Percentiles rank a stretch among this genome's conserved stretches.
Conservation (phyloP, 345 rosid genomes). For the Carallia pectinifolia region DNA sequence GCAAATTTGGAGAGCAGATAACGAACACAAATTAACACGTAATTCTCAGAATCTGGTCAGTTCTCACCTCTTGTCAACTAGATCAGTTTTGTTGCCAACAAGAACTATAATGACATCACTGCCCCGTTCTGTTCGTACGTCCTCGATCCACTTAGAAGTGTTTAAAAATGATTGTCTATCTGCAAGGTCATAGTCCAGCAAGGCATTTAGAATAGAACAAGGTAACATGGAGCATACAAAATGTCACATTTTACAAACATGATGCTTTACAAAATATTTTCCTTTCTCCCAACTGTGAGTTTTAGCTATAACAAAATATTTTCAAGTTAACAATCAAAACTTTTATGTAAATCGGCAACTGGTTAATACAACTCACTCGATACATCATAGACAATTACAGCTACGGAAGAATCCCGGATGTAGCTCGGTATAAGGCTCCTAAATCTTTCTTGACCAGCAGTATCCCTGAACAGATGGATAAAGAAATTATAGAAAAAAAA, state of each 20-base stretch:
- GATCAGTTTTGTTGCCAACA: slow-evolving; percentile 92
- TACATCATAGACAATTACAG: slow-evolving; percentile 90
- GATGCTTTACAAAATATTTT: too few species aligned
- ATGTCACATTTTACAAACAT: not conserved
- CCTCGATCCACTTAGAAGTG: slow-evolving; percentile 92
- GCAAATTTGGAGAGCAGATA: too few species aligned
- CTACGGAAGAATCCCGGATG: slow-evolving; percentile 93
- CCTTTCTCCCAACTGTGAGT: too few species aligned
- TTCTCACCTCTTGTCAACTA: slow-evolving; percentile 31
- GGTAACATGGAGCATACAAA: not conserved
- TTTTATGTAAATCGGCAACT: too few species aligned
- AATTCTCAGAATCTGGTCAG: too few species aligned
- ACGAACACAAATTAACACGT: too few species aligned
- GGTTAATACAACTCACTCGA: slow-evolving; percentile 55
- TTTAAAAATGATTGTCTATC: slow-evolving; percentile 89
- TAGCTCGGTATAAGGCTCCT: slow-evolving; percentile 95
- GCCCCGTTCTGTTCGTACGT: slow-evolving; percentile 84
- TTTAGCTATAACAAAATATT: too few species aligned
- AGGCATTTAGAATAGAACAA: not conserved
- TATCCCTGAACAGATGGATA: slow-evolving; percentile 57
- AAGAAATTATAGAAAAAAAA: slow-evolving; percentile 4
- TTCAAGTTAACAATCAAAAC: too few species aligned
- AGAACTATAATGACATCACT: slow-evolving; percentile 87
- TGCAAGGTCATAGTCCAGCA: slow-evolving; percentile 26
- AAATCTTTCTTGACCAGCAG: slow-evolving; percentile 97